Conservation (phyloP, 345 rosid genomes). For the Anacardium occidentale region DNA sequence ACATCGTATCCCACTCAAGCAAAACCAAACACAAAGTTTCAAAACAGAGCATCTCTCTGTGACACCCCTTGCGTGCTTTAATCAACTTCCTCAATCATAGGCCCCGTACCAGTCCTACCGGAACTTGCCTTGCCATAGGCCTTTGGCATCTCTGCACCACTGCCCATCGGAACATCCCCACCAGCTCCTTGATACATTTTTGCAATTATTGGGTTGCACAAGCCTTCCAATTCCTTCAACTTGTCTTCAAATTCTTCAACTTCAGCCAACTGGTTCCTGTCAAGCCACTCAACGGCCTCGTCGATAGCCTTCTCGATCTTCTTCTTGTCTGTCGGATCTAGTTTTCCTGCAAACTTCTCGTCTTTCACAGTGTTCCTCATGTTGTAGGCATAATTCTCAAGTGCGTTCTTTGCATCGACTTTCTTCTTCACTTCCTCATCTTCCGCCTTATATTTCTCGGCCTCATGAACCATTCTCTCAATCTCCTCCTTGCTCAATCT, state of each 20-base stretch:
- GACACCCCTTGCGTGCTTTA: background rate
- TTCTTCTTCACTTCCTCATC: constrained; percentile 31
- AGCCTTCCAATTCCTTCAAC: constrained; percentile 22
- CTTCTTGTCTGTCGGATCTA: constrained; percentile 19
- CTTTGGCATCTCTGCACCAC: background rate
- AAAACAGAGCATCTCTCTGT: background rate
- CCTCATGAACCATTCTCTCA: constrained; percentile 20
- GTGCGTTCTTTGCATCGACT: constrained; percentile 24
- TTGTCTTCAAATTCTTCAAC: constrained; percentile 20
- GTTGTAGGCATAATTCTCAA: constrained; percentile 25
- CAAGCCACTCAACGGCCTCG: constrained; percentile 20
- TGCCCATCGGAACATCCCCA: constrained; percentile 17
- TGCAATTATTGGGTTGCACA: constrained; percentile 25
- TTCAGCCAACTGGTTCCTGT: constrained; percentile 20
- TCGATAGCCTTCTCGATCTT: constrained; percentile 24
- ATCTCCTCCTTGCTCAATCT: constrained; percentile 24
- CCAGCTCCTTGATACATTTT: constrained; percentile 26
- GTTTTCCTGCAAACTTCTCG: constrained; percentile 15
- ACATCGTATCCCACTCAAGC: background rate
- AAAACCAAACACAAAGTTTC: background rate
- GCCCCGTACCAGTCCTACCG: constrained; percentile 17
- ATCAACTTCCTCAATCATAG: constrained; percentile 30
- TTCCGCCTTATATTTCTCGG: constrained; percentile 23
- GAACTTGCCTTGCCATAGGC: constrained; percentile 1
- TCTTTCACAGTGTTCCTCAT: constrained; percentile 24